Evolutionary conservation across 768 basidiomycete genomes (phyloP), one percentile per base, ranked within the genome.

Genomic region (Calocybe cyanea): DNA sequence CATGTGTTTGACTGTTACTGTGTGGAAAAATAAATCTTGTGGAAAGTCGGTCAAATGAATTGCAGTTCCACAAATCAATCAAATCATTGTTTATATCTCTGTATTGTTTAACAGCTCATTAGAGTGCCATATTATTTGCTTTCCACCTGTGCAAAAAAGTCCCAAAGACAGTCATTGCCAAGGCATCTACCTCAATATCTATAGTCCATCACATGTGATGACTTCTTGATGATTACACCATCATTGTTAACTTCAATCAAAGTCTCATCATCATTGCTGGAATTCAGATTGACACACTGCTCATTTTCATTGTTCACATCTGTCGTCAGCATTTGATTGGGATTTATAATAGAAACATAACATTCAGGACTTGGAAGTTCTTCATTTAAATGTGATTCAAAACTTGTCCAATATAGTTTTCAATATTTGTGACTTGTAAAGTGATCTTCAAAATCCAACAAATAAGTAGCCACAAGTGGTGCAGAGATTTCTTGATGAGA

Each of bases 401-500:
- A 66, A 1, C 39, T 44, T 0, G 58, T 61, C 71, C 69, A 75
- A 46, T 62, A 71, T 1, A 73, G 41, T 7, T 58, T 55, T 0
- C 42, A n/a, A 43, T 51, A 73, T 4, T 49, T 7, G 40, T 73
- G 71, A 35, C 64, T 70, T 0, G 67, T 67, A 34, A 55, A 71
- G 28, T 68, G 63, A 52, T 74, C 64, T 4, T 57, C 63, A 17
- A 28, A 59, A 3, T 60, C 70, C 42, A 66, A 45, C 0, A 72
- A 36, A 50, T 69, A 68, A 0, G 59, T 62, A 9, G 54, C 53
- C 0, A 72, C 65, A 39, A 70, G 67, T 37, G 65, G 73, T 2
- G 55, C 62, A 2, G 68, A 69, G 10, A 73, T 23, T 49, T 74
- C 73, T 46, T 71, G 67, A 10, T 65, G 55, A 11, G 63, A 59